Conservation (phyloP, 2,329 filamentous ascomycete genomes). For the Emmonsiellopsis sp. region DNA sequence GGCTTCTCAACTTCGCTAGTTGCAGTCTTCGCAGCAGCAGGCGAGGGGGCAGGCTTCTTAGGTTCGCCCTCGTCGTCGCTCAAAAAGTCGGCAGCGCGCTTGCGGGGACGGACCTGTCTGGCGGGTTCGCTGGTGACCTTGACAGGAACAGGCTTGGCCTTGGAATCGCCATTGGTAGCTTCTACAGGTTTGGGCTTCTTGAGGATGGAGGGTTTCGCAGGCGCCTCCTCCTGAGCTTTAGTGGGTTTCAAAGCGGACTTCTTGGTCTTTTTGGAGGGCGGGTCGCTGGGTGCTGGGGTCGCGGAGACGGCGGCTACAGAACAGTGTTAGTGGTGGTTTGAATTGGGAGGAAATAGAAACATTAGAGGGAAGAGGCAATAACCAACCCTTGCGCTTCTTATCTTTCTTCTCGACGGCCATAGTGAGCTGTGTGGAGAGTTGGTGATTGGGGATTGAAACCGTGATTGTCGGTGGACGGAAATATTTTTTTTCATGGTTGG, state of each 20-base stretch:
- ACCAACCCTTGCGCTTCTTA: slow-evolving; percentile 48
- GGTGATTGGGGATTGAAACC: slow-evolving; percentile 21
- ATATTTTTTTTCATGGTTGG: neutral
- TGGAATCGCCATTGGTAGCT: slow-evolving; percentile 13
- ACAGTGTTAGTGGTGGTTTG: slow-evolving; percentile 9
- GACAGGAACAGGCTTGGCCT: slow-evolving; percentile 14
- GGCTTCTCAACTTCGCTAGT: slow-evolving; percentile 15
- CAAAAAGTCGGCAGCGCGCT: slow-evolving; percentile 41
- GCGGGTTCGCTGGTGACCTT: slow-evolving; percentile 27
- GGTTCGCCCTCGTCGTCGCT: slow-evolving; percentile 31
- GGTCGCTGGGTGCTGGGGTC: slow-evolving; percentile 31
- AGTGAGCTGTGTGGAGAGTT: slow-evolving; percentile 6
- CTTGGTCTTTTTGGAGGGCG: slow-evolving; percentile 54
- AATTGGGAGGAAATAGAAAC: neutral
- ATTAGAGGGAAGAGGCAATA: neutral
- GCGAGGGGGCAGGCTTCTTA: slow-evolving; percentile 6
- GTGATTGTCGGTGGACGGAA: slow-evolving; percentile 16
- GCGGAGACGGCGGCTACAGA: slow-evolving; percentile 23
- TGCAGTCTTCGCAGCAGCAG: slow-evolving; percentile 13
- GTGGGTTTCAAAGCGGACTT: slow-evolving; percentile 29
- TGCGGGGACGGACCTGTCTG: slow-evolving; percentile 34
- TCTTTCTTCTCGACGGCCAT: slow-evolving; percentile 48
- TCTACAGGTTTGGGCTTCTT: slow-evolving; percentile 24
- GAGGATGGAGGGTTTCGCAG: slow-evolving; percentile 21
- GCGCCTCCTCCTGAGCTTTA: slow-evolving; percentile 19